Conservation (phyloP, 495 filamentous ascomycete genomes). For the Penicillium tannophilum region DNA sequence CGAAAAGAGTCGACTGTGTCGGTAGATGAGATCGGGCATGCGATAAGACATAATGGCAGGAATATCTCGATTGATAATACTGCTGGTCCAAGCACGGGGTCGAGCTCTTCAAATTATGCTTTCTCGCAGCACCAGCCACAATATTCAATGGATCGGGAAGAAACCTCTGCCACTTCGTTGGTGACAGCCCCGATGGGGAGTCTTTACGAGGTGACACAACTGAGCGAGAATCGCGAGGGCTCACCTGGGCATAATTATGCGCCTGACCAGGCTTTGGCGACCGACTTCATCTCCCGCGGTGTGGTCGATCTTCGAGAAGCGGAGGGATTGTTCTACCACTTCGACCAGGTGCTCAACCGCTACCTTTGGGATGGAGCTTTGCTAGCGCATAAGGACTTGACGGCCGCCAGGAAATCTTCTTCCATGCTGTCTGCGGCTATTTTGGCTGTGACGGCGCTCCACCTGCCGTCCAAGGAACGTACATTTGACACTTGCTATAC, state of each 20-base stretch:
- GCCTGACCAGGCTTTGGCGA: slow-evolving; percentile 43
- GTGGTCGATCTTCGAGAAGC: slow-evolving; percentile 51
- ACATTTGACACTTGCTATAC: slow-evolving; percentile 53
- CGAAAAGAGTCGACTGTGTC: slow-evolving; percentile 46
- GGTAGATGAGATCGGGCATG: slow-evolving; percentile 33
- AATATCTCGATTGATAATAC: slow-evolving; percentile 20
- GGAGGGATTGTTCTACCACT: slow-evolving; percentile 51
- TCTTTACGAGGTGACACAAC: slow-evolving; percentile 61
- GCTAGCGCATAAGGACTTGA: slow-evolving; percentile 46
- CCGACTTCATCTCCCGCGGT: slow-evolving; percentile 56
- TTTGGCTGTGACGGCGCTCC: slow-evolving; percentile 54
- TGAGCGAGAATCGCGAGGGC: slow-evolving; percentile 49
- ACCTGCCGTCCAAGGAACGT: slow-evolving; percentile 49
- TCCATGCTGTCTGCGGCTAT: slow-evolving; percentile 54
- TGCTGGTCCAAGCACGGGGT: slow-evolving; percentile 15
- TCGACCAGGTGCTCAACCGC: slow-evolving; percentile 54
- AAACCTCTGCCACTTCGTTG: slow-evolving; percentile 44
- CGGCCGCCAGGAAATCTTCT: slow-evolving; percentile 49
- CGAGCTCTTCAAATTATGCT: slow-evolving; percentile 21
- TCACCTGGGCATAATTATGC: slow-evolving; percentile 38
- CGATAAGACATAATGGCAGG: slow-evolving; percentile 17
- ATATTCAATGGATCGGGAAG: slow-evolving; percentile 46
- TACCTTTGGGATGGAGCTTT: slow-evolving; percentile 56
- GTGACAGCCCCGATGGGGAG: slow-evolving; percentile 61
- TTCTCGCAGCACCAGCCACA: slow-evolving; percentile 31